Conservation (phyloP, 192 early-diverging fungal genomes). For the Funneliformis geosporum region DNA sequence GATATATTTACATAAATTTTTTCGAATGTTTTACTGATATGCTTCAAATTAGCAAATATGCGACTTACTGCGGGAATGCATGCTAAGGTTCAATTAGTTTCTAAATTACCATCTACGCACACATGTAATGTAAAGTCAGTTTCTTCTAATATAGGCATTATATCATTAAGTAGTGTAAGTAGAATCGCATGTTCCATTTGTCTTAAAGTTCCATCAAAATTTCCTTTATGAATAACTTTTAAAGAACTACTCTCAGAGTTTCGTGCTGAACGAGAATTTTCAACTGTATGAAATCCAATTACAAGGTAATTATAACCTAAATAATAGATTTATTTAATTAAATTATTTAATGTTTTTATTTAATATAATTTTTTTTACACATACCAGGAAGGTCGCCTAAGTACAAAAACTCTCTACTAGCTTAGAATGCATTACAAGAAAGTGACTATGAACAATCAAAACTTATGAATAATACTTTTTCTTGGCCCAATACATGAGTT, state of each 20-base stretch:
- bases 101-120: background rate
- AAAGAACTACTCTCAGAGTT: background rate
- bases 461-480: constrained; percentile 5
- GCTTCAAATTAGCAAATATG: constrained; percentile 1
- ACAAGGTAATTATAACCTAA: background rate
- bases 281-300: background rate
- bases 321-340: background rate
- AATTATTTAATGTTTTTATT: background rate
- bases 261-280: background rate
- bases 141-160: background rate
- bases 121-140: background rate
- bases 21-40: background rate
- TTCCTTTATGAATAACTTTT: background rate
- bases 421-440: background rate
- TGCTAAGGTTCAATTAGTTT: background rate
- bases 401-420: background rate
- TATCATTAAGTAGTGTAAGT: background rate
- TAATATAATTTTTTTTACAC: background rate
- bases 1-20: background rate
- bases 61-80: background rate
- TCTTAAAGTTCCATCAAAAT: background rate
- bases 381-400: background rate
- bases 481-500: background rate
- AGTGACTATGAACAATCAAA: background rate
- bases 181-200: background rate